phyloP scores from a whole-genome alignment of 768 basidiomycete genomes.

The Naganishia vishniacii region DNA sequence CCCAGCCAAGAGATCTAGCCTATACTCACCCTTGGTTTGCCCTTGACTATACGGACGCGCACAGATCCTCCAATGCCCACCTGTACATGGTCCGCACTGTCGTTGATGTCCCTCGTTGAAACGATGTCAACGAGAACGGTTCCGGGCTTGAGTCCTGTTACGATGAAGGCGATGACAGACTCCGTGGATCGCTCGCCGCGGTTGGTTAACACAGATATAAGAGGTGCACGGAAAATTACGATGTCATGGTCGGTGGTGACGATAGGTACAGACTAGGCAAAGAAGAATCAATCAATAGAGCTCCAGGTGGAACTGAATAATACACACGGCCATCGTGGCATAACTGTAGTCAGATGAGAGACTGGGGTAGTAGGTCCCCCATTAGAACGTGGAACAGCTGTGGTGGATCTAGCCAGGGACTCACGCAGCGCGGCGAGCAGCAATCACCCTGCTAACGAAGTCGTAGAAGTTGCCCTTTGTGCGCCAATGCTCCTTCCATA shows the following conservation, averaged over 20 bases:
- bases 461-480: slow-evolving; percentile 39
- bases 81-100: slow-evolving; percentile 14
- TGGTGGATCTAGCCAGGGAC: neutral
- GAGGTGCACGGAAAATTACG: slow-evolving; percentile 15
- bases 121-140: slow-evolving; percentile 27
- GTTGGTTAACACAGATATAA: slow-evolving; percentile 25
- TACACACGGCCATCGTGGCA: neutral
- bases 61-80: slow-evolving; percentile 25
- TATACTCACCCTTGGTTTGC: slow-evolving; percentile 20
- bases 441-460: slow-evolving; percentile 38
- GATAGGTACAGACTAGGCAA: slow-evolving; percentile 3
- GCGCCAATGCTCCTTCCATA: slow-evolving; percentile 42
- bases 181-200: neutral
- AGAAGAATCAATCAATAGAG: neutral
- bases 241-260: slow-evolving; percentile 24
- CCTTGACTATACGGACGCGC: slow-evolving; percentile 19
- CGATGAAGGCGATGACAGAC: slow-evolving; percentile 13
- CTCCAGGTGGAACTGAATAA: neutral
- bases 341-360: neutral
- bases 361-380: neutral
- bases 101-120: neutral
- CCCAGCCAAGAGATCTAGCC: too few relatives aligned
- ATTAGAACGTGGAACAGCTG: neutral
- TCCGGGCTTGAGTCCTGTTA: slow-evolving; percentile 22
- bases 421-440: slow-evolving; percentile 32